Evolutionary conservation across 2,329 filamentous ascomycete genomes (phyloP).

Genomic region (Penicillium nordicum): DNA sequence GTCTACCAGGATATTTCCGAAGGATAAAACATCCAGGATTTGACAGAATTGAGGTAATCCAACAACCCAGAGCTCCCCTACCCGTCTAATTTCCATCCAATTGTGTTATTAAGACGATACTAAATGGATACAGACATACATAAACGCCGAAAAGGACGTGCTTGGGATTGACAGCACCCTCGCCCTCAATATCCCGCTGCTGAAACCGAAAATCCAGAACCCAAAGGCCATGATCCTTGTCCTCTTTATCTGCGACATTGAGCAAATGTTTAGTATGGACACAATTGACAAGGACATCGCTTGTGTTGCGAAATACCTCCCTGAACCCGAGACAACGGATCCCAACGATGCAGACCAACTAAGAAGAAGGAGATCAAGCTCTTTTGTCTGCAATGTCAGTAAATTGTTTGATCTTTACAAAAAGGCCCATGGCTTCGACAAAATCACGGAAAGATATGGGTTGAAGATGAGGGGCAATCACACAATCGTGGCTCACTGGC

Average conservation of each 20-base stretch:
- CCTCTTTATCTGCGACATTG: background rate
- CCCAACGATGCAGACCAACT: background rate
- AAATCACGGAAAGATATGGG: background rate
- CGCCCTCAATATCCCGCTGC: background rate
- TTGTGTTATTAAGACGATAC: background rate
- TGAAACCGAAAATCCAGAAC: background rate
- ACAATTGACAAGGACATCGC: background rate
- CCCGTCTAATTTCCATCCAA: background rate
- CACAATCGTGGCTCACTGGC: background rate
- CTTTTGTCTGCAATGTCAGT: background rate
- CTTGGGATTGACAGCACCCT: background rate
- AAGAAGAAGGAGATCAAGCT: background rate
- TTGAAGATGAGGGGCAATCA: background rate
- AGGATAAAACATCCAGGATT: background rate
- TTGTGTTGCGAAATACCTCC: background rate
- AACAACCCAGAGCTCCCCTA: too few species aligned
- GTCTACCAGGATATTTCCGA: background rate
- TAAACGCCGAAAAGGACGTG: background rate
- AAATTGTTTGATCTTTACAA: background rate
- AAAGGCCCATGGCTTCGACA: background rate
- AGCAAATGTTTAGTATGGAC: background rate
- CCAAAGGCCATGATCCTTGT: background rate
- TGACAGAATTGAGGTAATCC: background rate
- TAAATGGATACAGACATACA: background rate
- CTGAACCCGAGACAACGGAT: background rate